phyloP scores from a whole-genome alignment of 73 alveolate genomes.

The Paramecium primaurelia region DNA sequence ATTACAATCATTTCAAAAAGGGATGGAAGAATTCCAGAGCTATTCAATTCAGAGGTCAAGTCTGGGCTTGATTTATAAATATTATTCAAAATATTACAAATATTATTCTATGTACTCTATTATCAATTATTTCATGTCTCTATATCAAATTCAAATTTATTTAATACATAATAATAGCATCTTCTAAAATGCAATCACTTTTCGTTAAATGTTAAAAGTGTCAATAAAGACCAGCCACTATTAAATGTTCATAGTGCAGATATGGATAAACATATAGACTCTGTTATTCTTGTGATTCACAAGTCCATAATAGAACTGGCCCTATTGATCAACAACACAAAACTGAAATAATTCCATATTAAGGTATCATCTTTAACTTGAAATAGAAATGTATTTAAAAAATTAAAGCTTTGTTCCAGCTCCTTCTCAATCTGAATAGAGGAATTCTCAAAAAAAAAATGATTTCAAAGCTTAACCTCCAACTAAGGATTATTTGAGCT shows the following conservation, averaged over 20 bases:
- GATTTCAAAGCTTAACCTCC: constrained; percentile 43
- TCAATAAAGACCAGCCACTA: constrained; percentile 41
- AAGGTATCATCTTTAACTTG: neutral
- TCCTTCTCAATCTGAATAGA: constrained; percentile 8
- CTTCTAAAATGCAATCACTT: neutral
- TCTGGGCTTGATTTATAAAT: constrained; percentile 58
- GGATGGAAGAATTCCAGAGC: constrained; percentile 61
- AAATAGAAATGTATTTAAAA: constrained; percentile 7
- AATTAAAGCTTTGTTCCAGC: neutral
- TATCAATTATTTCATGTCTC: neutral
- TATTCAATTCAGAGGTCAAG: constrained; percentile 58
- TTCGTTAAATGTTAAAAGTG: constrained; percentile 34
- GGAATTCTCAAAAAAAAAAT: constrained; percentile 29
- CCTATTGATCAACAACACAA: constrained; percentile 41
- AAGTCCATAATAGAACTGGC: constrained; percentile 42
- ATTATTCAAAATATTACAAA: neutral
- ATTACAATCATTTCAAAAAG: constrained; percentile 60
- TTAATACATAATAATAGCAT: neutral
- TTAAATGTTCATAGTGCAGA: constrained; percentile 36
- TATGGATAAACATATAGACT: constrained; percentile 8
- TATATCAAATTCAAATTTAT: neutral
- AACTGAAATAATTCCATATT: constrained; percentile 36
- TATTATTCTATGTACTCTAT: neutral
- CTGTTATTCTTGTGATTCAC: constrained; percentile 15
- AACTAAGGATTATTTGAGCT: neutral